Conservation (phyloP, 2,329 filamentous ascomycete species). For the Spiromastix sp. region DNA sequence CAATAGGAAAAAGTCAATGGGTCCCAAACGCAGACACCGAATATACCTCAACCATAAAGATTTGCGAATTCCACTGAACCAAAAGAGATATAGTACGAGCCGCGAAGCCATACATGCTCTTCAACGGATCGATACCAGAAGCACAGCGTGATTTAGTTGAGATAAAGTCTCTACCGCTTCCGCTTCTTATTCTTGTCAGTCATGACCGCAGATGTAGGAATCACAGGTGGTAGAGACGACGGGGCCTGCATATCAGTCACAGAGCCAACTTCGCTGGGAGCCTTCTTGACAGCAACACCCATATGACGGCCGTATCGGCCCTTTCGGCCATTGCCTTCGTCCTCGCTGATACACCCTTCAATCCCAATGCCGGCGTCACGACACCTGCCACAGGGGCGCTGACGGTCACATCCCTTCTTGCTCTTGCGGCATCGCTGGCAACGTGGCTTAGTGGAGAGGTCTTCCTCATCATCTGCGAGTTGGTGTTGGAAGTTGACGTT, state of each 20-base stretch:
- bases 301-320: conserved; percentile 72
- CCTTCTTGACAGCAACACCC: conserved; percentile 56
- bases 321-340: conserved; percentile 94
- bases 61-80: too few species aligned
- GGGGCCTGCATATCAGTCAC: conserved; percentile 22
- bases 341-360: conserved; percentile 92
- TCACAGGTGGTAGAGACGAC: conserved; percentile 20
- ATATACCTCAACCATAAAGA: too few species aligned
- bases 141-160: too few species aligned
- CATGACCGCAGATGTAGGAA: conserved; percentile 10
- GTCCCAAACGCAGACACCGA: too few species aligned
- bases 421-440: conserved; percentile 98
- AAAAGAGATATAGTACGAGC: too few species aligned
- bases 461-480: conserved; percentile 65
- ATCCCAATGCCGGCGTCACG: conserved; percentile 88
- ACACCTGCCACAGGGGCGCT: conserved; percentile 89
- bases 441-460: conserved; percentile 87
- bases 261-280: conserved; percentile 47
- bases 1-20: too few species aligned
- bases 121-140: too few species aligned
- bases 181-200: conserved; percentile 58
- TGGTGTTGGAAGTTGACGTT: conserved; percentile 53
- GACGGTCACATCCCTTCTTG: conserved; percentile 97
- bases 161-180: conserved; percentile 56
- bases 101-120: too few species aligned